phyloP scores from a whole-genome alignment of 176 grass and related monocot genomes.

The Melocanna baccifera region DNA sequence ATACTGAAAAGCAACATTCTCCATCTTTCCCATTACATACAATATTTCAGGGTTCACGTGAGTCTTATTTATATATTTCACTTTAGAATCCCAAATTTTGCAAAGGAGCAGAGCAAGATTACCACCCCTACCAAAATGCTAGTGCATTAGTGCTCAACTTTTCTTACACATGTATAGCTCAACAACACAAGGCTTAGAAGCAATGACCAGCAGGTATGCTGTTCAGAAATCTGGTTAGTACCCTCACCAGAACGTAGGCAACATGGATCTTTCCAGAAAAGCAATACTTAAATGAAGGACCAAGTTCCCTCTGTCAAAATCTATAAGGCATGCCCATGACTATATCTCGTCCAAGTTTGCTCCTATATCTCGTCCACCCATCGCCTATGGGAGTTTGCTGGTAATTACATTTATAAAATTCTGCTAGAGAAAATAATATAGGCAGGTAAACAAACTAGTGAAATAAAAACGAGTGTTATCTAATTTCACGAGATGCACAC shows the following conservation, averaged over 20 bases:
- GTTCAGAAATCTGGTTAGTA: slow-evolving; percentile 5
- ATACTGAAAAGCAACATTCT: neutral
- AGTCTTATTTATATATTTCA: neutral
- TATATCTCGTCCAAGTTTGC: slow-evolving; percentile 2
- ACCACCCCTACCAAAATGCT: neutral
- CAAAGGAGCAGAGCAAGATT: neutral
- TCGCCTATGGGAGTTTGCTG: neutral
- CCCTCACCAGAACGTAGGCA: slow-evolving; percentile 6
- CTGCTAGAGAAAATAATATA: neutral
- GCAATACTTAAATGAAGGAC: neutral
- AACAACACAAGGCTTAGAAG: slow-evolving; percentile 18
- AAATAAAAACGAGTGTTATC: neutral
- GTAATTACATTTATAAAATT: neutral
- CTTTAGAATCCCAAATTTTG: neutral
- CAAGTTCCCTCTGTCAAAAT: slow-evolving; percentile 6
- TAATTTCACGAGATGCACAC: slow-evolving; percentile 2
- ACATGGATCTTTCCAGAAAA: slow-evolving; percentile 22
- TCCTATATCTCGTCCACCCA: neutral
- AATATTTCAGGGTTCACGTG: neutral
- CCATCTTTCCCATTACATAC: neutral
- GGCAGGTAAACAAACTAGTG: neutral
- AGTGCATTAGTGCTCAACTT: neutral
- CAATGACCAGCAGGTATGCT: slow-evolving; percentile 5
- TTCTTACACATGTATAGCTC: slow-evolving; percentile 13
- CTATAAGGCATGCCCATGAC: neutral